These are phyloP conservation scores for Curvularia spicifera DNA, from an alignment of 2,329 filamentous ascomycete genomes.

Conservation along the genomic window DNA sequence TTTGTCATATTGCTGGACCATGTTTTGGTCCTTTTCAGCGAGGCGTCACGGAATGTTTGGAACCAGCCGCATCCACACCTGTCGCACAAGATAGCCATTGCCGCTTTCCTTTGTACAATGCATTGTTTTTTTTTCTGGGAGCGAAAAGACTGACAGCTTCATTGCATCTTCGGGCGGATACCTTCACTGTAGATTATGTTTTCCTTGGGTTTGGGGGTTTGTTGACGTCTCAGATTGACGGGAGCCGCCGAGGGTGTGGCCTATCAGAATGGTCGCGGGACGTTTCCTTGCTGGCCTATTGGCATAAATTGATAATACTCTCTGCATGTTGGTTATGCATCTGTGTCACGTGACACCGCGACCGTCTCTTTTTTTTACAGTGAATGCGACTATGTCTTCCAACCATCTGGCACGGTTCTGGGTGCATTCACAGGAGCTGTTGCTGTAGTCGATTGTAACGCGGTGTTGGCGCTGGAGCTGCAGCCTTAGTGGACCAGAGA, in stretches of 20 bases:
- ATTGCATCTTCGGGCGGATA: slow-evolving; percentile 32
- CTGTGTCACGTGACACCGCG: background rate
- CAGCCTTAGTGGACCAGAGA: background rate
- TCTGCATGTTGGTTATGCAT: background rate
- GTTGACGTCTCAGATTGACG: slow-evolving; percentile 8
- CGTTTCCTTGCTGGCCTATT: background rate
- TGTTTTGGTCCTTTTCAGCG: slow-evolving; percentile 31
- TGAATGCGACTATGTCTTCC: background rate
- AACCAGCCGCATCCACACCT: slow-evolving; percentile 15
- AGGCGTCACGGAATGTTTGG: slow-evolving; percentile 34
- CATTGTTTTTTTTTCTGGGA: slow-evolving; percentile 8
- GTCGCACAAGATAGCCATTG: slow-evolving; percentile 22
- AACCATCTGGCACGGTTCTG: background rate
- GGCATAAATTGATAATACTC: slow-evolving; percentile 1
- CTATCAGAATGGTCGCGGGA: background rate
- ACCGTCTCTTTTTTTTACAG: background rate
- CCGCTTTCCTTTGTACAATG: slow-evolving; percentile 20
- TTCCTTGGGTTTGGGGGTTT: slow-evolving; percentile 13
- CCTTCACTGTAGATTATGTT: slow-evolving; percentile 28
- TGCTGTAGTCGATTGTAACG: background rate
- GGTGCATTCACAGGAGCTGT: background rate
- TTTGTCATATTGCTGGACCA: slow-evolving; percentile 18
- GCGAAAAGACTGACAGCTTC: slow-evolving; percentile 14
- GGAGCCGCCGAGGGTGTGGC: background rate
- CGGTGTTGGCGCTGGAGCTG: background rate